Percentiles rank a stretch among this genome's conserved stretches.
phyloP scores from a whole-genome alignment of 352 stramenopile genomes.

The Phytophthora tubulina region DNA sequence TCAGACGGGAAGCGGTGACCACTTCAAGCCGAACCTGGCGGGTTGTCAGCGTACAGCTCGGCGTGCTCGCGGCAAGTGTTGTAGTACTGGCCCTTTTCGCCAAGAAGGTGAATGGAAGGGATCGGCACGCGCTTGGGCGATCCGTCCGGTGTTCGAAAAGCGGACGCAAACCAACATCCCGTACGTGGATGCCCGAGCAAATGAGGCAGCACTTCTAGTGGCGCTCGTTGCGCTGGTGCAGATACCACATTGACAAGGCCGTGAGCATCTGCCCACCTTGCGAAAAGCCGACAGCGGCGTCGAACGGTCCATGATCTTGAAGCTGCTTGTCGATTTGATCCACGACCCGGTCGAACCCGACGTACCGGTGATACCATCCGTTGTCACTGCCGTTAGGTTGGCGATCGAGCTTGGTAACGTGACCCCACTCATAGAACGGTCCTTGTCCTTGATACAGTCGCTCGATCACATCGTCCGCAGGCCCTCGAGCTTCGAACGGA shows the following conservation, averaged over 20 bases:
- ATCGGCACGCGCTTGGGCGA: slow-evolving; percentile 47
- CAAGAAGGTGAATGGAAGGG: slow-evolving; percentile 66
- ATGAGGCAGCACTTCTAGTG: slow-evolving; percentile 63
- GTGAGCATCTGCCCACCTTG: slow-evolving; percentile 65
- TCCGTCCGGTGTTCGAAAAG: slow-evolving; percentile 46
- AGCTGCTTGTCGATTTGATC: slow-evolving; percentile 57
- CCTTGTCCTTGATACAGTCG: slow-evolving; percentile 44
- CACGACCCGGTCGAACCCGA: slow-evolving; percentile 52
- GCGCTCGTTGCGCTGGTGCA: slow-evolving; percentile 32
- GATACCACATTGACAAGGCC: slow-evolving; percentile 51
- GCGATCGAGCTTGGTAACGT: slow-evolving; percentile 36
- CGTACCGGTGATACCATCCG: slow-evolving; percentile 54
- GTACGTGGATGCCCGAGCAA: slow-evolving; percentile 42
- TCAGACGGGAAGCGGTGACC: slow-evolving; percentile 45
- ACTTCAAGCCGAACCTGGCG: slow-evolving; percentile 11
- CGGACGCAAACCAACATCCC: slow-evolving; percentile 32
- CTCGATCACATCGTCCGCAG: slow-evolving; percentile 49
- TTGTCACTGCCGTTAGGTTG: slow-evolving; percentile 30
- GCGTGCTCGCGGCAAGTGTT: slow-evolving; percentile 45
- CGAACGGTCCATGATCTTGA: slow-evolving; percentile 52
- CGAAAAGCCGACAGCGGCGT: slow-evolving; percentile 70
- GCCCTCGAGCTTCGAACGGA: slow-evolving; percentile 42
- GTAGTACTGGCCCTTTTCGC: slow-evolving; percentile 59
- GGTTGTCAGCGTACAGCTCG: slow-evolving; percentile 36
- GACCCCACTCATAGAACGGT: slow-evolving; percentile 57